Conservation (phyloP, 2,329 filamentous ascomycete species). For the Apiospora arundinis region DNA sequence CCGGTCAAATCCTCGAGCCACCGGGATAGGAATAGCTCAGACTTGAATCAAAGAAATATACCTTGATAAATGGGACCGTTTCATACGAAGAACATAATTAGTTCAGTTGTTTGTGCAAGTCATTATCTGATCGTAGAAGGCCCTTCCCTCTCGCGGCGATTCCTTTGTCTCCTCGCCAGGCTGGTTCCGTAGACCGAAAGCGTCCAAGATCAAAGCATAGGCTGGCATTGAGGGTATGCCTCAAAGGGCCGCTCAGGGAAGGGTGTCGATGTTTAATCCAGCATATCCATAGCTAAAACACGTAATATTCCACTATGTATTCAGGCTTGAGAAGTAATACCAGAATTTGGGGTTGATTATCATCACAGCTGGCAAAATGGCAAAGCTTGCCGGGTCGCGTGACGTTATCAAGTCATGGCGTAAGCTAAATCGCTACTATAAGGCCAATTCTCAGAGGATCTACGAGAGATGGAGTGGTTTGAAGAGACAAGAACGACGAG, state of each 20-base stretch:
- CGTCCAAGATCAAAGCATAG: neutral
- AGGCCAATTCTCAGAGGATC: neutral
- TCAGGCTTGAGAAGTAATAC: too few species aligned
- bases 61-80: too few species aligned
- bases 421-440: neutral
- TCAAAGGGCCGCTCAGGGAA: neutral
- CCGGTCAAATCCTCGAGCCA: neutral
- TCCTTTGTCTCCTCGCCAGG: neutral
- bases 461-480: neutral
- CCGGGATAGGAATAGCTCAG: too few species aligned
- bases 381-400: neutral
- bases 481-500: neutral
- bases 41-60: too few species aligned
- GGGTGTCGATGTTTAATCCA: neutral
- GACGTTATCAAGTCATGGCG: neutral
- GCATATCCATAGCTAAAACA: neutral
- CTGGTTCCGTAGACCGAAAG: neutral
- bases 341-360: too few species aligned
- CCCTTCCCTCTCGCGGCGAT: too few species aligned
- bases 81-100: too few species aligned
- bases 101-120: too few species aligned
- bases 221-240: neutral
- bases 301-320: too few species aligned
- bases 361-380: neutral
- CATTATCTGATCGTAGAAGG: too few species aligned